phyloP scores from a whole-genome alignment of 2,329 filamentous ascomycete genomes.

The Fusarium sambucinum region DNA sequence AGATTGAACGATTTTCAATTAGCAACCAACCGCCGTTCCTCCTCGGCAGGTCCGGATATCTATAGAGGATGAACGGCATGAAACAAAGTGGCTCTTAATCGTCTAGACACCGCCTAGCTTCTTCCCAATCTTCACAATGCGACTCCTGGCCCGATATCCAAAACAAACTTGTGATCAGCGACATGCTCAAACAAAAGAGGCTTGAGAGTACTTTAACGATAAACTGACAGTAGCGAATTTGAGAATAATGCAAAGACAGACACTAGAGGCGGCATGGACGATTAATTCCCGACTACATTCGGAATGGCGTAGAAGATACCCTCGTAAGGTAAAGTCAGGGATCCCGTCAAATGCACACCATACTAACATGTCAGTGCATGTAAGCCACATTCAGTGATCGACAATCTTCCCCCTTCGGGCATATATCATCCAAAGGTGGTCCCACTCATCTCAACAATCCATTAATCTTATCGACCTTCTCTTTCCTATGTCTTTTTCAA shows the following conservation, averaged over 20 bases:
- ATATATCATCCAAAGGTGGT: slow-evolving; percentile 12
- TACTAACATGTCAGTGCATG: not conserved
- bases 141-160: not conserved
- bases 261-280: not conserved
- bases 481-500: not conserved
- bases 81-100: not conserved
- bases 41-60: not conserved
- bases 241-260: not conserved
- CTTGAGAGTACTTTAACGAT: not conserved
- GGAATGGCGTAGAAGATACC: not conserved
- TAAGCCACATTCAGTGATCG: slow-evolving; percentile 2
- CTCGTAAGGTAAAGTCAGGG: not conserved
- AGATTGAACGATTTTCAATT: not conserved
- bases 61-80: not conserved
- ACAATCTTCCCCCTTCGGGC: not conserved
- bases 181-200: not conserved
- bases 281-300: not conserved
- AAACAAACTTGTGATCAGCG: not conserved
- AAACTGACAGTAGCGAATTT: not conserved
- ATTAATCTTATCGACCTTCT: not conserved
- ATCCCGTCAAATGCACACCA: not conserved
- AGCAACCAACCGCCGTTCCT: not conserved
- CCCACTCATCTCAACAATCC: not conserved
- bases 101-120: not conserved
- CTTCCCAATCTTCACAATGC: not conserved